Evolutionary conservation across 352 stramenopile species (phyloP), one percentile per base, ranked within the genome.

Genomic region (Aphanomyces stellatus): DNA sequence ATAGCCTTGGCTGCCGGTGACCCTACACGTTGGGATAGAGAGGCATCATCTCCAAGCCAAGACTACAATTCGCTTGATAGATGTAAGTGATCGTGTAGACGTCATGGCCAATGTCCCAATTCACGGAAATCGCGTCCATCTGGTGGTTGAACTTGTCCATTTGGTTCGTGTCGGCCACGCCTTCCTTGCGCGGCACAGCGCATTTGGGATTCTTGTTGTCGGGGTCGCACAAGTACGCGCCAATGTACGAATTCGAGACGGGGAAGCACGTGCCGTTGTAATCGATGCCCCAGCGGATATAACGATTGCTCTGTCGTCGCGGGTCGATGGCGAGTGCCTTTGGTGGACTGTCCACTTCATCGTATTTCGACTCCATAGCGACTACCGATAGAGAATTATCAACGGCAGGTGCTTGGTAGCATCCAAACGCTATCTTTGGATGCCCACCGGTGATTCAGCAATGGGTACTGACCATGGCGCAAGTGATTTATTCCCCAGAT

Each of bases 91-190:
- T 87, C 69, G 72, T 81, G 80, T 90, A 90, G 70, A 69, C 91
- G 8, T 56, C 73, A 3, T 77, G 53, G 31, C 75, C 80, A 11
- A 97, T 65, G 34, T 87, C 78, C 71, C 88, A 87, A 62, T 92
- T 90, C 25, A 80, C 78, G 31, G 87, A 92, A 25, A 95, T 79
- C 7, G 88, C 83, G 79, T 96, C 88, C 22, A 84, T 87, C 61
- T 94, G 75, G 24, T 71, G 72, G 56, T 79, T 74, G 62, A 62
- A 69, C 33, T 19, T 31, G 34, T 62, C 31, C 53, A 62, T 65
- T 31, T 51, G 57, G 13, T 65, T 53, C 28, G 53, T 62, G 15
- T 43, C 27, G 53, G 31, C 19, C 3, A 22, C 24, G 69, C 73
- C 17, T 60, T 77, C 74, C 2, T 25, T 25, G 33, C 53, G 53